Conservation (phyloP, 176 grass and related monocot species). For the Cocos nucifera region DNA sequence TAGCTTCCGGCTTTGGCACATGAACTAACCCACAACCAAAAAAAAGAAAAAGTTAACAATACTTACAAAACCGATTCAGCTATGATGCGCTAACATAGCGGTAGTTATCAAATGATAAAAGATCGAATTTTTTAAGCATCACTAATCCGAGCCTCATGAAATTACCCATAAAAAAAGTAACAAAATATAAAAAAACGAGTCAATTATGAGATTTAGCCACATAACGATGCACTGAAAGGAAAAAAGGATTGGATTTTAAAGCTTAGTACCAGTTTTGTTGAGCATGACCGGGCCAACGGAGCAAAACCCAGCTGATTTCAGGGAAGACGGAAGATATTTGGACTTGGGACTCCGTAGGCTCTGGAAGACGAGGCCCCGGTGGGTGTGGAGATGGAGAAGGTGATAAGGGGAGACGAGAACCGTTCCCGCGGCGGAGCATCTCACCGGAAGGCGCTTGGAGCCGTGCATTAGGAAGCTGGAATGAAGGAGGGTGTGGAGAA, state of each 20-base stretch:
- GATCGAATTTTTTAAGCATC: no score
- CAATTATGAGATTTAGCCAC: no score
- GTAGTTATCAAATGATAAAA: no score
- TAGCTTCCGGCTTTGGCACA: not conserved
- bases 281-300: constrained; percentile 7
- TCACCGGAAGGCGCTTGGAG: not conserved
- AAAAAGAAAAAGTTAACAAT: constrained; percentile 5
- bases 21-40: constrained; percentile 9
- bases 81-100: no score
- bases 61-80: not conserved
- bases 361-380: not conserved
- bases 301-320: constrained; percentile 2
- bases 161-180: no score
- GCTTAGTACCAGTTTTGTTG: constrained; percentile 15
- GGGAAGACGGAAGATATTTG: not conserved
- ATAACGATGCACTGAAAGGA: no score
- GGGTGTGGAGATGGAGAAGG: constrained; percentile 15
- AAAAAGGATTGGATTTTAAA: not conserved
- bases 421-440: not conserved
- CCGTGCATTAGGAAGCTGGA: constrained; percentile 9
- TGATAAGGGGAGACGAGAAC: not conserved
- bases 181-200: no score
- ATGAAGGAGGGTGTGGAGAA: constrained; percentile 13
- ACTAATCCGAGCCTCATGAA: no score
- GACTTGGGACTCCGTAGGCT: not conserved